Base-by-base conservation (phyloP, 306 rosid genomes). In the Ceratonia siliqua region DNA sequence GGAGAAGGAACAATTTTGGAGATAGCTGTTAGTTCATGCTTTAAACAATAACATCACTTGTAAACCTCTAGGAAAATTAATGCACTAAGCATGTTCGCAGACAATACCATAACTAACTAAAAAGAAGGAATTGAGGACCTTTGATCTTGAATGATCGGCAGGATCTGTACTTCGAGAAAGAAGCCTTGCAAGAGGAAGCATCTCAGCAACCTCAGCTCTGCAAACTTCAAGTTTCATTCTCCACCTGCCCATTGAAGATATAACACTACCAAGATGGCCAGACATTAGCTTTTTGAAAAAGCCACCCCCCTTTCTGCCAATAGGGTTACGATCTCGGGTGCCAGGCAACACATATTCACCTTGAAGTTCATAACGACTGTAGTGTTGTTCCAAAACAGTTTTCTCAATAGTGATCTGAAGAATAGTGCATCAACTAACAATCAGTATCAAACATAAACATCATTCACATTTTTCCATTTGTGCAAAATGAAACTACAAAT, bases 171-270 rank as follows among this genome's bases (percentile, higher is more conserved):
- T 91, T 78, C 90, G 85, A 58, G 93, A 91, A 77, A 94, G 88
- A 74, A 91, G 88, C 73, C 98, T 89, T 25, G 95, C 97, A 82
- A 90, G 92, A 73, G 98, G 98, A 88, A 94, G 97, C 91, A 91
- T 87, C 89, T 94, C 98, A 61, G 95, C 91, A 56, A 90, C 90
- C 83, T 94, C 98, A 70, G 96, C 96, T 77, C 86, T 83, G 39
- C 72, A 85, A 76, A 92, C 95, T 81, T 91, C 98, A 59, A 94
- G 88, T 70, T 90, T 90, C 96, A 91, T 88, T 85, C 97, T 87
- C 98, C 98, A 94, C 82, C 98, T 88, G 22, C 98, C 98, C 95
- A 90, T 82, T 15, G 98, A 91, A 70, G 98, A 94, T 82, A 94
- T 88, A 79, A 83, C 91, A 79, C 93, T 91, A 59, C 94, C 85